Base-by-base conservation (phyloP, 768 basidiomycete genomes). In the Inosperma sp. region DNA sequence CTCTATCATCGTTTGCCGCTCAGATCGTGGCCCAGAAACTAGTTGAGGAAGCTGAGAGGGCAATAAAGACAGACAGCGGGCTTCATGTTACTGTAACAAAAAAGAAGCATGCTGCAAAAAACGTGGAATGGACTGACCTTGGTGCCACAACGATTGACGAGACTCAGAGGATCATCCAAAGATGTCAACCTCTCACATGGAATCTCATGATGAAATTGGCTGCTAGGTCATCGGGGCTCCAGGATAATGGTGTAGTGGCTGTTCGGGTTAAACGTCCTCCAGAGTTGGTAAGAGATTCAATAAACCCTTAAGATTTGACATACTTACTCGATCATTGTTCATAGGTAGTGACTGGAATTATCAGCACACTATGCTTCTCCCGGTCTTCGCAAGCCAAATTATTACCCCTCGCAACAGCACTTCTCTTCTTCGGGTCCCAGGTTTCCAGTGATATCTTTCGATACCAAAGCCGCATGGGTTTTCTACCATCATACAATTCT, bases 1-100 rank as follows among this genome's bases (percentile, higher is more conserved):
- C 56, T 9, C 26, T 67, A 7, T 52, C 58, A 7, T 59, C 63
- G 9, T 63, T 60, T 47, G 65, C 63, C n/a, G 54, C 51, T 26
- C 63, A 65, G 40, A 46, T 63, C n/a, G 47, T 57, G 23, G 44
- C 48, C 25, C 33, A 49, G 26, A 42, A 50, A 49, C 52, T 62
- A 5, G 23, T 61, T 21, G 31, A 41, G 6, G 56, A 59, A 39
- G 56, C 54, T 4, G 46, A 47, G n/a, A 19, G 31, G 7, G 61
- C 47, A 14, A 56, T 60, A 12, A 45, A 52, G 17, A 34, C 52
- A 7, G 25, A 13, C 2, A 55, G 50, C 22, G 58, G 62, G 9
- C 53, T 63, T 5, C 61, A 60, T 47, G 52, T 33, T 9, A 41
- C 39, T 13, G 35, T 37, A 12, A 39, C 37, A 14, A 37, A 35